These are phyloP conservation scores for Neopestalotiopsis clavispora DNA, from an alignment of 2,329 filamentous ascomycete species.

Conservation along the genomic window DNA sequence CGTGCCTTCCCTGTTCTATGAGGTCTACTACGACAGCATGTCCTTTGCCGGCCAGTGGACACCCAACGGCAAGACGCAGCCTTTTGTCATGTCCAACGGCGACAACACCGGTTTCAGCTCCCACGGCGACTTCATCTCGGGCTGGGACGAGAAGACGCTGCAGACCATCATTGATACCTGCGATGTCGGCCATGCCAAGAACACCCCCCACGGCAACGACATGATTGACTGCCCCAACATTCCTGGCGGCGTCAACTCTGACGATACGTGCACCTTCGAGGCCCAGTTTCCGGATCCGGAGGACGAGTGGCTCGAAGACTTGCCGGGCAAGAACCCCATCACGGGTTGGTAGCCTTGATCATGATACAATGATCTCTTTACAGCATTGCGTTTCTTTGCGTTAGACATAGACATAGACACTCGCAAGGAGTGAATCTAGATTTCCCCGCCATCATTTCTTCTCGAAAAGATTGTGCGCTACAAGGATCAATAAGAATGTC, in stretches of 20 bases:
- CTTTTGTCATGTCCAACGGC: slow-evolving; percentile 72
- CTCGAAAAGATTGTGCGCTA: too few species aligned
- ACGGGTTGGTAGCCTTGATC: slow-evolving; percentile 46
- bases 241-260: slow-evolving; percentile 54
- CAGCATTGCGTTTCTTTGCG: too few species aligned
- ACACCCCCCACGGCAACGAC: slow-evolving; percentile 43
- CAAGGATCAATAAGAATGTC: too few species aligned
- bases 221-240: slow-evolving; percentile 69
- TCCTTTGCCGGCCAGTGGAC: slow-evolving; percentile 57
- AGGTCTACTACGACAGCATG: slow-evolving; percentile 65
- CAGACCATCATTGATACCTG: slow-evolving; percentile 72
- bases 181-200: slow-evolving; percentile 48
- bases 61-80: slow-evolving; percentile 56
- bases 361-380: neutral
- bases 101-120: slow-evolving; percentile 72
- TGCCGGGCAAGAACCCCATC: slow-evolving; percentile 63
- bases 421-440: too few species aligned
- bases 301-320: slow-evolving; percentile 42
- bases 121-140: slow-evolving; percentile 76
- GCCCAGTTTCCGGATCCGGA: slow-evolving; percentile 53
- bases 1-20: slow-evolving; percentile 61
- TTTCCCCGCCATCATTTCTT: too few species aligned
- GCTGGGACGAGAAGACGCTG: slow-evolving; percentile 70
- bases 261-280: slow-evolving; percentile 53
- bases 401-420: too few species aligned